Percentiles rank a stretch among this genome's conserved stretches.
Evolutionary conservation across 2,329 filamentous ascomycete genomes (phyloP).

Genomic region (Hypoxylon sp.): DNA sequence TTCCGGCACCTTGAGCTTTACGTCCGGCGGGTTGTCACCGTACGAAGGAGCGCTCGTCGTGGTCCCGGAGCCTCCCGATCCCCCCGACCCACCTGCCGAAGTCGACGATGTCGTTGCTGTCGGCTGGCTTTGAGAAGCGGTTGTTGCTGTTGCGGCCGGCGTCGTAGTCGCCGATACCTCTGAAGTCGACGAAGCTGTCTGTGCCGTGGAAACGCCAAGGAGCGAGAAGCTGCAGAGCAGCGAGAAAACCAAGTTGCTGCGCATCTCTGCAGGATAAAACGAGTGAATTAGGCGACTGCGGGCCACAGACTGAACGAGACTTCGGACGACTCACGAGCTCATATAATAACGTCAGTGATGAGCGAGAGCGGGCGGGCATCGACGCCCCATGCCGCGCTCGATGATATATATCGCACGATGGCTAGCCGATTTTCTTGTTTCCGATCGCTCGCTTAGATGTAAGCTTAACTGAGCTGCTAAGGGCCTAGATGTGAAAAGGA

Average conservation of each 20-base stretch:
- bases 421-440: constrained; percentile 8
- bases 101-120: constrained; percentile 30
- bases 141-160: constrained; percentile 23
- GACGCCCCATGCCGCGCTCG: constrained; percentile 15
- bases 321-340: constrained; percentile 23
- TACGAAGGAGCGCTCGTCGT: constrained; percentile 41
- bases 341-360: constrained; percentile 33
- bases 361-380: constrained; percentile 1
- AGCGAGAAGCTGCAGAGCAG: constrained; percentile 45
- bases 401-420: constrained; percentile 36
- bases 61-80: constrained; percentile 32
- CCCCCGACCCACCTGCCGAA: constrained; percentile 31
- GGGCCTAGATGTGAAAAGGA: constrained; percentile 30
- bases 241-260: constrained; percentile 32
- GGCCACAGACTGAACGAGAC: constrained; percentile 6
- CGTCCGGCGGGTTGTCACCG: constrained; percentile 58
- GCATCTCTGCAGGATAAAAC: constrained; percentile 37
- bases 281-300: constrained; percentile 27
- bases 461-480: constrained; percentile 30
- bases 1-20: constrained; percentile 64
- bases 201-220: constrained; percentile 43
- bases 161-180: constrained; percentile 26
- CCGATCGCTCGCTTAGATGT: constrained; percentile 2
- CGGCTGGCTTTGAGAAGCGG: constrained; percentile 19
- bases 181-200: constrained; percentile 45